These are phyloP conservation scores for Pestalotiopsis sp. DNA, from an alignment of 2,329 filamentous ascomycete species.

Conservation along the genomic window DNA sequence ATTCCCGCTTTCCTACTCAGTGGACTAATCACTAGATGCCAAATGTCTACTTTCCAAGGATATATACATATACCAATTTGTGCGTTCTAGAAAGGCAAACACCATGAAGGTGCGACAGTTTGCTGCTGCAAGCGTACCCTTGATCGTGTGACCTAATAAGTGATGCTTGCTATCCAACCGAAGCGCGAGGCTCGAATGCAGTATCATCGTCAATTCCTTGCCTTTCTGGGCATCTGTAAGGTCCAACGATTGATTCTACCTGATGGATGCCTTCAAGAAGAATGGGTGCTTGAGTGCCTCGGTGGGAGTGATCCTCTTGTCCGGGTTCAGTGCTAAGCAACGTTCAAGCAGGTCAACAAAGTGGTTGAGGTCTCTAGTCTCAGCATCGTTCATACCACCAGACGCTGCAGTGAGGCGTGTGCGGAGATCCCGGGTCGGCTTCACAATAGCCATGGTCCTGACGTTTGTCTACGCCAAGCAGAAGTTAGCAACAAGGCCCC, in stretches of 20 bases:
- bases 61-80: too few species aligned
- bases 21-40: too few species aligned
- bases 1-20: too few species aligned
- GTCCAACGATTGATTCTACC: constrained; percentile 21
- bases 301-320: constrained; percentile 82
- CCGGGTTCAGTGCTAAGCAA: constrained; percentile 86
- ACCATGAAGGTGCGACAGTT: too few species aligned
- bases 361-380: constrained; percentile 74
- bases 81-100: too few species aligned
- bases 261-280: constrained; percentile 50
- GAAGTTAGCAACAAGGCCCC: neutral
- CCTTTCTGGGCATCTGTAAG: neutral
- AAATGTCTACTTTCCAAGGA: too few species aligned
- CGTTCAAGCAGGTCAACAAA: constrained; percentile 88
- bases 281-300: constrained; percentile 91
- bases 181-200: too few species aligned
- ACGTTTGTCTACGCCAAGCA: constrained; percentile 56
- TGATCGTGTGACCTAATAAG: too few species aligned
- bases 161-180: too few species aligned
- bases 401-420: constrained; percentile 75
- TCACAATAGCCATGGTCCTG: constrained; percentile 67
- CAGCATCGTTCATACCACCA: constrained; percentile 70
- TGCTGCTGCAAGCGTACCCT: too few species aligned
- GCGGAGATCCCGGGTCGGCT: constrained; percentile 80
- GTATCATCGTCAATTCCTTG: too few species aligned